Conservation (phyloP, 768 basidiomycete genomes). For the Leccinellum rugosiceps region DNA sequence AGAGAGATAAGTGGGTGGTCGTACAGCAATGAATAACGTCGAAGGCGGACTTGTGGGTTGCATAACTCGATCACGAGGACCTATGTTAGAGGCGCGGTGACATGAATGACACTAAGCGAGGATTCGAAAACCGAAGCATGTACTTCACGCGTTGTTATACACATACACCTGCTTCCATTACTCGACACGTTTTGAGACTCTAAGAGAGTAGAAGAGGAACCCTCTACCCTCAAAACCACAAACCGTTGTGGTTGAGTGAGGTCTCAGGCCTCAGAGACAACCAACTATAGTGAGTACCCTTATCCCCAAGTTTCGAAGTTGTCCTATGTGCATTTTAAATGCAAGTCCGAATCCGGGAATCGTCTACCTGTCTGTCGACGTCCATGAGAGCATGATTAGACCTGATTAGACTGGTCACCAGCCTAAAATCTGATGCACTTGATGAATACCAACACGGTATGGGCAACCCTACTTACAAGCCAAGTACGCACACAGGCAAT, state of each 20-base stretch:
- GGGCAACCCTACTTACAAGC: neutral
- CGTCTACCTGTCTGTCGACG: too few species aligned
- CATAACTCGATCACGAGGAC: neutral
- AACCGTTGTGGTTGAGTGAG: neutral
- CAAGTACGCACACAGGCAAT: neutral
- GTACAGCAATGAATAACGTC: constrained; percentile 21
- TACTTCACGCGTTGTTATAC: neutral
- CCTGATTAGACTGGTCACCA: too few species aligned
- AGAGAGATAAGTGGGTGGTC: constrained; percentile 28
- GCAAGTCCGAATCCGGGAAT: too few species aligned
- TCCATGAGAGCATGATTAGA: too few species aligned
- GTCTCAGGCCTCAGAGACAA: too few species aligned
- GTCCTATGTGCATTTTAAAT: too few species aligned
- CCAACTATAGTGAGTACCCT: too few species aligned
- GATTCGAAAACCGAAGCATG: neutral
- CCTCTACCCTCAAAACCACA: neutral
- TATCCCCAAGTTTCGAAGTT: too few species aligned
- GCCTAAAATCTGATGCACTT: too few species aligned
- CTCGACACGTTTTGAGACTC: too few species aligned
- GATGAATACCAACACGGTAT: neutral
- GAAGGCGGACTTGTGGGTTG: neutral
- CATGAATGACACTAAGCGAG: neutral
- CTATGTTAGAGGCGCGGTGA: neutral
- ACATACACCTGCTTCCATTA: too few species aligned
- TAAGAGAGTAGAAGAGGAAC: neutral